Percentiles rank a stretch among this genome's conserved stretches.
Evolutionary conservation across 2,329 filamentous ascomycete species (phyloP).

Genomic region (Pseudocercospora vitis): DNA sequence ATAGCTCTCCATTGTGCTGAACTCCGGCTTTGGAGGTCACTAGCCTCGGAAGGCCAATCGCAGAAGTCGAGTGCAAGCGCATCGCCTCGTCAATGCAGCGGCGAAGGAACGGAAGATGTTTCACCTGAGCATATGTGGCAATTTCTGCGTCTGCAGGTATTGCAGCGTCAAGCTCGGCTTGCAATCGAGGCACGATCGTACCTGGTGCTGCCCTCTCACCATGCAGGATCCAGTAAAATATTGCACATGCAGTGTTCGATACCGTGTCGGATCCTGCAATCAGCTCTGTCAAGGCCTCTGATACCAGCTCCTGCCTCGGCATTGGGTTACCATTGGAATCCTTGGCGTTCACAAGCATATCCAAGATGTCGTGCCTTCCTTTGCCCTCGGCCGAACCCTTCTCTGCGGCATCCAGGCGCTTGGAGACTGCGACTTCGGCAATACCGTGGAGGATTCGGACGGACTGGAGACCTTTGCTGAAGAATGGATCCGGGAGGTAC

Average conservation of each 20-base stretch:
- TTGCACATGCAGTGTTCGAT: conserved; percentile 35
- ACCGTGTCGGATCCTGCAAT: conserved; percentile 42
- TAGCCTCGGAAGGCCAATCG: conserved; percentile 27
- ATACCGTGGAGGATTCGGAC: conserved; percentile 30
- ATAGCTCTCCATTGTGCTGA: conserved; percentile 25
- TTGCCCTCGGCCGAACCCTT: conserved; percentile 8
- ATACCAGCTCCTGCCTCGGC: conserved; percentile 34
- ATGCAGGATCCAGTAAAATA: conserved; percentile 30
- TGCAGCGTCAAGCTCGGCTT: conserved; percentile 34
- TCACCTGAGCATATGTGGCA: conserved; percentile 29
- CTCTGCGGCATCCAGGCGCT: conserved; percentile 26
- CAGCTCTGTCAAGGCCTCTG: conserved; percentile 38
- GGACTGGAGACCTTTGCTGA: conserved; percentile 28
- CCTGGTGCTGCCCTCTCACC: conserved; percentile 32
- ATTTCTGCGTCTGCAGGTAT: conserved; percentile 25
- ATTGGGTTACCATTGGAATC: conserved; percentile 35
- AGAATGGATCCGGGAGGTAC: conserved; percentile 32
- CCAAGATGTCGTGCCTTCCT: conserved; percentile 36
- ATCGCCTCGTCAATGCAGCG: conserved; percentile 37
- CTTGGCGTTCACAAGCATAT: conserved; percentile 35
- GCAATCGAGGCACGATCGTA: conserved; percentile 28
- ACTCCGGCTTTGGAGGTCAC: conserved; percentile 33
- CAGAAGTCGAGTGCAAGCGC: conserved; percentile 37
- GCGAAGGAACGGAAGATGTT: conserved; percentile 33
- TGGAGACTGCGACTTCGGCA: conserved; percentile 35